Evolutionary conservation across 2,329 filamentous ascomycete species (phyloP), one percentile per base, ranked within the genome.

Genomic region (Fragosphaeria purpurea): DNA sequence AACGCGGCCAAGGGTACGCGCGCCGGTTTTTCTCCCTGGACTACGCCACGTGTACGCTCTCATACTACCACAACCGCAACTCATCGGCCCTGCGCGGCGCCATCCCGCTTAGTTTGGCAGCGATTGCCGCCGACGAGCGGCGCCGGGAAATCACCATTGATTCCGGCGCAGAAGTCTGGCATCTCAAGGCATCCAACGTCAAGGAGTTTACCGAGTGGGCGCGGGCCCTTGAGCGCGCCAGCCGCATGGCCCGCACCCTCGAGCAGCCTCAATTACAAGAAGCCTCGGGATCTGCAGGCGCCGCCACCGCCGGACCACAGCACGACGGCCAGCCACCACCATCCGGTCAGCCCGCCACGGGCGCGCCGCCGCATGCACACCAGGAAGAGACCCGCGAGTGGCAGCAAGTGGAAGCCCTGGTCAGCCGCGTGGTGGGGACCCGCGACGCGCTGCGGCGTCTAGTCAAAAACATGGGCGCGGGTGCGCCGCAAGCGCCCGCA

Each of bases 161-260:
- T 64, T 97, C 93, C 0, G 93, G 93, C 1, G 90, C 93, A 3
- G 93, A 98, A 66, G 82, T 98, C 32, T 98, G 93, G 93, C 93
- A 97, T 69, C 73, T 98, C 34, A 84, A 83, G 60, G 88, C 93
- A 4, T 80, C 78, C 46, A 95, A 87, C 59, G 79, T 81, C 46
- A 85, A 85, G 56, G 91, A 97, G 55, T 98, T 96, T 63, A 76
- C 80, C 44, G 84, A 86, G 13, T 98, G 93, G 93, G 88, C 85
- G 45, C 76, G 78, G 44, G 91, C 90, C 1, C 71, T 98, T 47
- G 89, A 96, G 65, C 83, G 79, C 56, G 90, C 91, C 5, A 86
- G 88, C 55, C 78, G 84, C 53, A 71, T 79, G 53, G 77, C 82
- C 10, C 69, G 80, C 53, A 77, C 77, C 2, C 59, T 76, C 34